A percentile compares a stretch with the other conserved stretches of the same genome.
Conservation (phyloP, 2,329 filamentous ascomycete genomes). For the Ascochyta koolunga region DNA sequence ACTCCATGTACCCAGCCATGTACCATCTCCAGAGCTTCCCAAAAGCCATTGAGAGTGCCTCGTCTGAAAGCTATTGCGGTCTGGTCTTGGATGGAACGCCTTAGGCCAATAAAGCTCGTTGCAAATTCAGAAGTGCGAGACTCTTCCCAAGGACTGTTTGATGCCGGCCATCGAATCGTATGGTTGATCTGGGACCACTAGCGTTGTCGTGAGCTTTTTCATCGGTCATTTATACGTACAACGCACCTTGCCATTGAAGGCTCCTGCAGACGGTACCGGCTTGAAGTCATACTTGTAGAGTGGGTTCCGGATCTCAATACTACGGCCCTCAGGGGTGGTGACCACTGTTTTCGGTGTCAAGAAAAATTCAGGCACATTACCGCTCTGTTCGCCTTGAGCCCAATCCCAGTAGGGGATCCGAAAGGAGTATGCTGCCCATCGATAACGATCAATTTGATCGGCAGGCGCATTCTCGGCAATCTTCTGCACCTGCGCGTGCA, state of each 20-base stretch:
- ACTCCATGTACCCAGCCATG: constrained; percentile 46
- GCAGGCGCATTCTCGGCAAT: constrained; percentile 26
- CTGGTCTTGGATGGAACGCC: constrained; percentile 19
- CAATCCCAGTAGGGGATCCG: constrained; percentile 47
- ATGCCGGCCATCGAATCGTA: constrained; percentile 42
- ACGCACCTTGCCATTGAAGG: constrained; percentile 34
- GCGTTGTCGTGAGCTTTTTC: neutral
- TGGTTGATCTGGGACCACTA: constrained; percentile 34
- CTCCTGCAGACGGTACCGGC: constrained; percentile 20
- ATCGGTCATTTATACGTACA: no score
- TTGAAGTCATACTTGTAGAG: constrained; percentile 39
- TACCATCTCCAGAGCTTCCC: constrained; percentile 26
- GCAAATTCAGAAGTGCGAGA: constrained; percentile 27
- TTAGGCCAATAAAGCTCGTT: constrained; percentile 7
- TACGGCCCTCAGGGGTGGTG: constrained; percentile 20
- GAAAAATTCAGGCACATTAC: constrained; percentile 36
- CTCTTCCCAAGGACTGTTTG: constrained; percentile 20
- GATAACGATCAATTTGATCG: constrained; percentile 27
- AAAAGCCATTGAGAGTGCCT: constrained; percentile 45
- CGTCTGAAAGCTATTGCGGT: constrained; percentile 18
- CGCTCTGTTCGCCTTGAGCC: constrained; percentile 29
- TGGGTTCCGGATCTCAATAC: constrained; percentile 33
- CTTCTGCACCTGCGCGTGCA: constrained; percentile 30
- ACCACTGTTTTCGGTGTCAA: constrained; percentile 23
- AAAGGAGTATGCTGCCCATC: constrained; percentile 35